phyloP scores from a whole-genome alignment of 139 green algal genomes.

The Chlamydomonas applanata region DNA sequence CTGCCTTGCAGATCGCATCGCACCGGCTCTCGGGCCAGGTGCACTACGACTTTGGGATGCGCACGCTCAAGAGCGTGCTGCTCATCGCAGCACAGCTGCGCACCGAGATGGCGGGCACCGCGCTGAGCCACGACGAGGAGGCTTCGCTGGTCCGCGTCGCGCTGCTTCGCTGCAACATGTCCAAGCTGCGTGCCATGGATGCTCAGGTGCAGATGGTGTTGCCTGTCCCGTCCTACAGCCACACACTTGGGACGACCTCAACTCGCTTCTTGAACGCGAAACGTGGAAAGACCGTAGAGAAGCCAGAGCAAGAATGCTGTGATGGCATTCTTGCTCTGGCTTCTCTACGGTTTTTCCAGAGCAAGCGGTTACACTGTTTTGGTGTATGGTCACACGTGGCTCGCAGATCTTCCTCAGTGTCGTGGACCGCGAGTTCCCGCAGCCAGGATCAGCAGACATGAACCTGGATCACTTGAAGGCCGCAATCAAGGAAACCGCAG shows the following conservation, averaged over 20 bases:
- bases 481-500: background rate
- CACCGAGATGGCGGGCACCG: background rate
- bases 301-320: too few relatives aligned
- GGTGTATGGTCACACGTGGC: too few relatives aligned
- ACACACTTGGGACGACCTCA: too few relatives aligned
- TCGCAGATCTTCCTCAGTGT: constrained; percentile 20
- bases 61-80: constrained; percentile 58
- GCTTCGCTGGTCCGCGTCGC: constrained; percentile 15
- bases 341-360: too few relatives aligned
- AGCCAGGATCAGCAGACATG: constrained; percentile 17
- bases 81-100: constrained; percentile 37
- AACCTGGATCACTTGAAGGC: constrained; percentile 8
- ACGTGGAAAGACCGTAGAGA: too few relatives aligned
- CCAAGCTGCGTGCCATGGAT: constrained; percentile 27
- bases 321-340: too few relatives aligned
- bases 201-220: constrained; percentile 8
- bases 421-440: constrained; percentile 24
- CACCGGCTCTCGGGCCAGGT: constrained; percentile 47
- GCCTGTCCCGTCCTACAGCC: too few relatives aligned
- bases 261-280: too few relatives aligned
- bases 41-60: constrained; percentile 72
- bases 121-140: background rate
- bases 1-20: constrained; percentile 40
- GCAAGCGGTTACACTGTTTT: too few relatives aligned
- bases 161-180: constrained; percentile 40